A percentile compares a stretch with the other conserved stretches of the same genome.
phyloP scores from a whole-genome alignment of 352 stramenopile genomes.

The Phytopythium cucurbitacearum region DNA sequence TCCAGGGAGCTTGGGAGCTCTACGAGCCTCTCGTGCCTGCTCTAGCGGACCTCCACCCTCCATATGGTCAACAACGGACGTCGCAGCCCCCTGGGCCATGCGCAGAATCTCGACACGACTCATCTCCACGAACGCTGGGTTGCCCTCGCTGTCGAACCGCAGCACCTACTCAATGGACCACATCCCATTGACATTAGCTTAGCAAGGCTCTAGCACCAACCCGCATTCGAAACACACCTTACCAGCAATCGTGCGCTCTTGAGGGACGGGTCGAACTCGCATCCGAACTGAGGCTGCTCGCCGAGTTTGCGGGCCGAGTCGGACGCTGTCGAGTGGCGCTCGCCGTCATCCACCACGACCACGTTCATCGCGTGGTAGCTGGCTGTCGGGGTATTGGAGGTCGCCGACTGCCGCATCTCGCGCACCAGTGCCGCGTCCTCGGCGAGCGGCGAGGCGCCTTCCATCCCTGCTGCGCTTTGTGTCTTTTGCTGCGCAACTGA shows the following conservation, averaged over 20 bases:
- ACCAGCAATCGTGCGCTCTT: constrained; percentile 36
- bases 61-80: constrained; percentile 13
- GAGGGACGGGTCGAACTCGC: constrained; percentile 31
- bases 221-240: not conserved
- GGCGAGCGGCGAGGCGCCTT: too few relatives aligned
- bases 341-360: not conserved
- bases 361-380: constrained; percentile 8
- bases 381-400: not conserved
- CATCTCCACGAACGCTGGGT: constrained; percentile 43
- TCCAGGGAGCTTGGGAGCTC: constrained; percentile 6
- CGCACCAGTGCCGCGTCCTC: too few relatives aligned
- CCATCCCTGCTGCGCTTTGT: too few relatives aligned
- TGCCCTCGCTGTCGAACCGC: constrained; percentile 39
- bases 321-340: not conserved
- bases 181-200: not conserved
- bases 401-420: not conserved
- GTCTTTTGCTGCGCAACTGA: too few relatives aligned
- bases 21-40: constrained; percentile 2
- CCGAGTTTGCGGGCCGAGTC: constrained; percentile 2
- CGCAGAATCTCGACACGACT: constrained; percentile 51
- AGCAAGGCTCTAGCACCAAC: not conserved
- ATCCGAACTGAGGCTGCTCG: constrained; percentile 18
- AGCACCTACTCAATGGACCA: constrained; percentile 12
- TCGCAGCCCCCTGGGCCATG: constrained; percentile 47
- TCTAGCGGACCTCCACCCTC: constrained; percentile 1